A percentile compares a stretch with the other conserved stretches of the same genome.
Conservation (phyloP, 345 rosid species). For the Brassica incana region DNA sequence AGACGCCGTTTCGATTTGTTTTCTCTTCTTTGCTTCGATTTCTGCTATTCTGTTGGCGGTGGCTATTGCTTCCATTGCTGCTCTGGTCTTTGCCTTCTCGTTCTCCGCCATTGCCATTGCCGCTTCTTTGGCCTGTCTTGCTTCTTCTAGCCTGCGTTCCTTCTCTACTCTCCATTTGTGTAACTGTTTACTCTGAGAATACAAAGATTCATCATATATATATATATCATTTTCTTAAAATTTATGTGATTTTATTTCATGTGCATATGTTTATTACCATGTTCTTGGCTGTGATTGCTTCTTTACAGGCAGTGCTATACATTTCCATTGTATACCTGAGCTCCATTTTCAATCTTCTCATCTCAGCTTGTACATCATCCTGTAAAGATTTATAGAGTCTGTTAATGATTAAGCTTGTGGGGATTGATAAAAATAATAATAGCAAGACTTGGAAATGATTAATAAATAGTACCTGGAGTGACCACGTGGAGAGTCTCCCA, state of each 20-base stretch:
- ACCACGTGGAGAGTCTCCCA: constrained; percentile 19
- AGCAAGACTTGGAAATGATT: not conserved
- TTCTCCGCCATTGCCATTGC: constrained; percentile 38
- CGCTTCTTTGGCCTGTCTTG: constrained; percentile 36
- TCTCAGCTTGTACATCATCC: constrained; percentile 48
- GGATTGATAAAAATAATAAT: not conserved
- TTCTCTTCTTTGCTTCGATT: constrained; percentile 37
- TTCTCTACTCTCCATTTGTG: constrained; percentile 28
- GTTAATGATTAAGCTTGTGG: not conserved
- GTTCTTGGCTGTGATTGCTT: constrained; percentile 42
- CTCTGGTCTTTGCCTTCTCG: constrained; percentile 39
- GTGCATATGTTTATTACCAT: constrained; percentile 2
- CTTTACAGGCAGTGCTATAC: constrained; percentile 36
- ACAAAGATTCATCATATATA: not conserved
- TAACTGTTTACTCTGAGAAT: constrained; percentile 36
- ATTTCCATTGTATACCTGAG: constrained; percentile 43
- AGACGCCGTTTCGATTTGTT: constrained; percentile 14
- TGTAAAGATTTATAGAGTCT: constrained; percentile 1
- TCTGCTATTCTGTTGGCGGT: constrained; percentile 31
- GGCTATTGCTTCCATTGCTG: constrained; percentile 37
- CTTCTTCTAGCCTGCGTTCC: constrained; percentile 32
- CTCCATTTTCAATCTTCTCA: constrained; percentile 40
- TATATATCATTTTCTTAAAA: not conserved
- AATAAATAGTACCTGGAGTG: constrained; percentile 6
- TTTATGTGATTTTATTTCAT: not conserved